A percentile compares a stretch with the other conserved stretches of the same genome.
Conservation (phyloP, 371 early-diverging fungal genomes). For the Batrachochytrium dendrobatidis region DNA sequence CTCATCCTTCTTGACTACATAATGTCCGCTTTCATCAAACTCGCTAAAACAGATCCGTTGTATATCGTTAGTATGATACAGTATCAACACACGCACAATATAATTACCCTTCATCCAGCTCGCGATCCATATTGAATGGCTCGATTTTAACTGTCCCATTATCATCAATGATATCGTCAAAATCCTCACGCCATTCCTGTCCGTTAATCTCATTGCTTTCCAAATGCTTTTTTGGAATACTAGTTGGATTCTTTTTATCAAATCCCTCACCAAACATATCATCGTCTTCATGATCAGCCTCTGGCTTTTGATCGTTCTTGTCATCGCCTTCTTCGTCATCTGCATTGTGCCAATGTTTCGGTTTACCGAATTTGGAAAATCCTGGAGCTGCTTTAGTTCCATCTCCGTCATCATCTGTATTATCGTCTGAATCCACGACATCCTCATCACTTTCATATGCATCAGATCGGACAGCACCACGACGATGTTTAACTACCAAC, state of each 20-base stretch:
- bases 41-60: constrained; percentile 17
- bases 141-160: constrained; percentile 48
- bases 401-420: constrained; percentile 2
- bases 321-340: constrained; percentile 9
- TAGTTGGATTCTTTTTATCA: constrained; percentile 25
- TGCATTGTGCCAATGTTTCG: background rate
- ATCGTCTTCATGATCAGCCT: constrained; percentile 42
- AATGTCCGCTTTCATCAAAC: constrained; percentile 79
- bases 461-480: background rate
- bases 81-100: background rate
- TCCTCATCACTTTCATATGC: constrained; percentile 8
- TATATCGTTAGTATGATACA: background rate
- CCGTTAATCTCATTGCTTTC: constrained; percentile 59
- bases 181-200: constrained; percentile 43
- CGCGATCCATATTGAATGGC: constrained; percentile 84
- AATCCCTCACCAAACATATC: constrained; percentile 56
- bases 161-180: constrained; percentile 44
- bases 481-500: background rate
- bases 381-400: no score
- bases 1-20: constrained; percentile 71
- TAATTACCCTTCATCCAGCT: constrained; percentile 70
- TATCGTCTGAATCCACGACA: constrained; percentile 4
- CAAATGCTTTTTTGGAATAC: constrained; percentile 18
- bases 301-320: constrained; percentile 14
- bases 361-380: no score